Base-by-base conservation (phyloP, 2,329 filamentous ascomycete genomes). In the Aspergillus terreus region DNA sequence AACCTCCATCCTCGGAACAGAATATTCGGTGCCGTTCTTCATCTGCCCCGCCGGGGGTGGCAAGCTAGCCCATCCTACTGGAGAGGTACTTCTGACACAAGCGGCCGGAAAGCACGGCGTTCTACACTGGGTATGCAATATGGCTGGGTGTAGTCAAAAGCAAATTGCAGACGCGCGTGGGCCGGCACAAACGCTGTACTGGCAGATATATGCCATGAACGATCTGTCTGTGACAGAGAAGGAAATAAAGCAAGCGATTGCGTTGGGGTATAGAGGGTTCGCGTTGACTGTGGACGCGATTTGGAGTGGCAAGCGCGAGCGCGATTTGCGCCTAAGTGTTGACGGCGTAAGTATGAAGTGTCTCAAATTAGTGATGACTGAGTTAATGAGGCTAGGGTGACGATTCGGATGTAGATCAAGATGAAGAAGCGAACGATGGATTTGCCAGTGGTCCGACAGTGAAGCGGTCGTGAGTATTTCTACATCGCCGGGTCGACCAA, bases 241-340 rank as follows among this genome's bases (percentile, higher is more conserved):
- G 35, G 35, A 53, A 27, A 15, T 49, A 7, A 32, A 21, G 6
- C 11, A 47, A 30, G 51, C 47, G 4, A 27, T 49, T 6, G 11
- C 9, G 2, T 33, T 53, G 36, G 51, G 51, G 17, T 49, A 49
- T 17, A 42, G 23, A 36, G 51, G 42, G 6, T 46, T 53, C 43
- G 46, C 46, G 2, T 44, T 53, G 36, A 53, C 47, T n/a, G 51
- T 53, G 6, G 51, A 53, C 32, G 51, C 51, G 6, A 21, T 44
- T 21, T 14, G 51, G 9, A 4, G 36, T 3, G 51, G 51, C 14
- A 53, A 53, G 38, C 23, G 51, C 6, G 47, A 49, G 15, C 23
- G 35, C 2, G 49, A 51, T 46, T 1, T 46, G n/a, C 43, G 35
- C 5, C 12, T n/a, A 38, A n/a, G 35, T 6, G 14, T 38, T n/a